A percentile compares a stretch with the other conserved stretches of the same genome.
Evolutionary conservation across 179 eudicot genomes (phyloP).

Genomic region (Beta macrorhiza): DNA sequence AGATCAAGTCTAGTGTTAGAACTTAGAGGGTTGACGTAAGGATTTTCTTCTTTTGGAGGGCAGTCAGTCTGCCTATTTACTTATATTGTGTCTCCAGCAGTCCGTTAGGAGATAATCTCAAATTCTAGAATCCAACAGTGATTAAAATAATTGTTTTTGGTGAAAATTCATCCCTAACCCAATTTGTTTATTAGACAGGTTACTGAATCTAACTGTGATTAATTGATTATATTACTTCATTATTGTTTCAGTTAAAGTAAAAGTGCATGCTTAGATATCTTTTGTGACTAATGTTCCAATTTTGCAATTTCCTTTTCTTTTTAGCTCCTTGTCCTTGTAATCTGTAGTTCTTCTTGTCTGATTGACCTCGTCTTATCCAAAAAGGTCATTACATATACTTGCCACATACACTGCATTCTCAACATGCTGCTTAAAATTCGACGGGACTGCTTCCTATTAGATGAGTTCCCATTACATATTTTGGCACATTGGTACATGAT

Average conservation of each 20-base stretch:
- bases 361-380: not conserved
- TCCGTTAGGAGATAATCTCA: not conserved
- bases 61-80: not conserved
- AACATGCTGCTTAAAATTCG: not conserved
- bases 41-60: not conserved
- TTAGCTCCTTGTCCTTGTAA: not conserved
- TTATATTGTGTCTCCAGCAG: not conserved
- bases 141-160: not conserved
- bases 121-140: not conserved
- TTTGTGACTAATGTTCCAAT: not conserved
- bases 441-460: not conserved
- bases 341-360: not conserved
- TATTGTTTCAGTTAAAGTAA: too few relatives aligned
- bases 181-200: too few relatives aligned
- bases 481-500: not conserved
- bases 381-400: not conserved
- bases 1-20: not conserved
- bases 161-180: not conserved
- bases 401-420: slow-evolving; percentile 1
- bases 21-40: not conserved
- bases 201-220: too few relatives aligned
- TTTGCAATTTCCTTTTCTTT: not conserved
- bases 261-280: too few relatives aligned
- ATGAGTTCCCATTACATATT: not conserved
- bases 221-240: too few relatives aligned